phyloP scores from a whole-genome alignment of 2,329 filamentous ascomycete species.

The Ophiocordyceps camponoti-leonardi region DNA sequence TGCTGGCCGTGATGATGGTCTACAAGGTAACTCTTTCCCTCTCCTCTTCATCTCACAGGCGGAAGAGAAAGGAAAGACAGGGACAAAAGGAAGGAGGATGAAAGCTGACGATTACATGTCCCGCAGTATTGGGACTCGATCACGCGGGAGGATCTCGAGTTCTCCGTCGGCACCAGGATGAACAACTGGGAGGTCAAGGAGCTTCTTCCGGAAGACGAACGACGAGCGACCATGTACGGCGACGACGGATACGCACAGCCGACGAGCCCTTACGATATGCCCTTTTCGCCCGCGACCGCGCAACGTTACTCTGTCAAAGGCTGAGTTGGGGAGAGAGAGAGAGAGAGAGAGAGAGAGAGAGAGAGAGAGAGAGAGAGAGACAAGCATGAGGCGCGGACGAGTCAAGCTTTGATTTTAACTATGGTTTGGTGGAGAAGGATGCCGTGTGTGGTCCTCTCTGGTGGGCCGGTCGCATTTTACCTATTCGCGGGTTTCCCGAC shows the following conservation, averaged over 20 bases:
- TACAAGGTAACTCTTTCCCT: slow-evolving; percentile 53
- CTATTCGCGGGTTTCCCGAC: no score
- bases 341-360: no score
- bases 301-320: slow-evolving; percentile 29
- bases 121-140: slow-evolving; percentile 97
- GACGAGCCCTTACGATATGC: slow-evolving; percentile 33
- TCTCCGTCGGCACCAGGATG: slow-evolving; percentile 85
- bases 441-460: no score
- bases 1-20: slow-evolving; percentile 97
- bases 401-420: neutral
- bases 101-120: neutral
- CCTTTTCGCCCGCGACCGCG: slow-evolving; percentile 25
- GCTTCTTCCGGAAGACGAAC: slow-evolving; percentile 63
- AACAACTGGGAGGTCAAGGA: slow-evolving; percentile 99
- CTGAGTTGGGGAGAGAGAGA: no score
- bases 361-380: no score
- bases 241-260: slow-evolving; percentile 48
- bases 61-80: no score
- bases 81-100: no score
- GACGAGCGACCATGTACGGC: slow-evolving; percentile 53
- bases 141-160: slow-evolving; percentile 94
- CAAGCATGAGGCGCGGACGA: slow-evolving; percentile 1
- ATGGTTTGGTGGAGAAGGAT: no score
- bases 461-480: no score
- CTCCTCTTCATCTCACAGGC: neutral